phyloP scores from a whole-genome alignment of 2,329 filamentous ascomycete species.

The Westerdykella sp. region DNA sequence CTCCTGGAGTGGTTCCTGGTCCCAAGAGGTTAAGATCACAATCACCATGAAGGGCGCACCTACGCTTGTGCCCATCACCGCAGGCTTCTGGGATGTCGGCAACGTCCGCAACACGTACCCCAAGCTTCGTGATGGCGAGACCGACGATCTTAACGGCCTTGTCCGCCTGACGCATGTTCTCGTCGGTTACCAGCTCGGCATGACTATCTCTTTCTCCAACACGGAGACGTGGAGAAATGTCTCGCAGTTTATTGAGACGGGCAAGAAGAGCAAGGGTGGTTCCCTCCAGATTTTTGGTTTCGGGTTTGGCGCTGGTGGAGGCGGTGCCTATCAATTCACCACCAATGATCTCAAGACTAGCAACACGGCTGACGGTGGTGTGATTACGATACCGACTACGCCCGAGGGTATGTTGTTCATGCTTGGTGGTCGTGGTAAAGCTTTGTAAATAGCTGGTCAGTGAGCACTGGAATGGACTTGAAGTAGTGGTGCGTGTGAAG shows the following conservation, averaged over 20 bases:
- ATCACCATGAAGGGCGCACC: constrained; percentile 6
- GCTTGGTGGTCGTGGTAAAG: constrained; percentile 3
- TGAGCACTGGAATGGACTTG: not conserved
- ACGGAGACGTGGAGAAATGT: constrained; percentile 5
- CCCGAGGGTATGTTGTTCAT: constrained; percentile 7
- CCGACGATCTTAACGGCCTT: constrained; percentile 1
- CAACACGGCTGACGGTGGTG: constrained; percentile 1
- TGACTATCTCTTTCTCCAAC: constrained; percentile 4
- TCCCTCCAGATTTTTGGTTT: constrained; percentile 3
- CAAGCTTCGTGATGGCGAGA: constrained; percentile 4
- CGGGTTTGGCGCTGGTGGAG: constrained; percentile 3
- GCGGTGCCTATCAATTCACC: constrained; percentile 1
- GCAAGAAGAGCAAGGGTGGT: constrained; percentile 2
- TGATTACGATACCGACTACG: constrained; percentile 2
- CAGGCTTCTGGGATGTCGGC: constrained; percentile 6
- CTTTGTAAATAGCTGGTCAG: not conserved
- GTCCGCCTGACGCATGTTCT: constrained; percentile 6
- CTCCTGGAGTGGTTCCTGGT: constrained; percentile 2
- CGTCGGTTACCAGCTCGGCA: constrained; percentile 3
- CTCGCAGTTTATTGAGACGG: constrained; percentile 4
- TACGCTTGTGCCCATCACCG: constrained; percentile 2
- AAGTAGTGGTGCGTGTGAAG: not conserved
- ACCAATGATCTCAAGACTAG: constrained; percentile 5
- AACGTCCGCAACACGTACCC: constrained; percentile 4
- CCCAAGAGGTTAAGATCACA: constrained; percentile 1